A percentile compares a stretch with the other conserved stretches of the same genome.
phyloP scores from a whole-genome alignment of 495 filamentous ascomycete species.

The Letharia columbiana region DNA sequence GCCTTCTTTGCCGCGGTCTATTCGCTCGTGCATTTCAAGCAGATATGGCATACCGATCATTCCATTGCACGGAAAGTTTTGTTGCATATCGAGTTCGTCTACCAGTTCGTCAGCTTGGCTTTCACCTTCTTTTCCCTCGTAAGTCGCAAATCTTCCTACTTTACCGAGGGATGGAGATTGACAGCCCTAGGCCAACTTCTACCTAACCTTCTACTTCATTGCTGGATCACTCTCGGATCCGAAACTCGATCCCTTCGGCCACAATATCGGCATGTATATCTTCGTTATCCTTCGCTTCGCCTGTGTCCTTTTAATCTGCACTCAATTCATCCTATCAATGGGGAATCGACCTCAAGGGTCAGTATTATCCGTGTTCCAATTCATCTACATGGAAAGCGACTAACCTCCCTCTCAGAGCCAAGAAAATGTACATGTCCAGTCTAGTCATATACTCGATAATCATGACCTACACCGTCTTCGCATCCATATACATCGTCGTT shows the following conservation, averaged over 20 bases:
- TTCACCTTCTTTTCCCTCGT: slow-evolving; percentile 97
- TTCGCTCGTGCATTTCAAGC: slow-evolving; percentile 86
- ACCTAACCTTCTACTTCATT: slow-evolving; percentile 97
- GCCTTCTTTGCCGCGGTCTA: slow-evolving; percentile 99
- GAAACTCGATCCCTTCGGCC: slow-evolving; percentile 79
- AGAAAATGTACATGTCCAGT: slow-evolving; percentile 77
- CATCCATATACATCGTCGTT: slow-evolving; percentile 75
- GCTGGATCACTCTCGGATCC: slow-evolving; percentile 84
- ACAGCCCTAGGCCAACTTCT: slow-evolving; percentile 73
- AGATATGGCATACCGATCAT: slow-evolving; percentile 93
- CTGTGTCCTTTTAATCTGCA: slow-evolving; percentile 77
- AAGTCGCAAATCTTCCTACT: slow-evolving; percentile 23
- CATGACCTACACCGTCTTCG: slow-evolving; percentile 94
- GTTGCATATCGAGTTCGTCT: slow-evolving; percentile 91
- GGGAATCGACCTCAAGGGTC: slow-evolving; percentile 94
- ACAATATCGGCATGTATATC: slow-evolving; percentile 72
- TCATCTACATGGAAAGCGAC: slow-evolving; percentile 9
- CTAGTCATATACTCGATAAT: slow-evolving; percentile 86
- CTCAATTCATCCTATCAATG: slow-evolving; percentile 97
- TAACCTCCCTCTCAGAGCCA: slow-evolving; percentile 44
- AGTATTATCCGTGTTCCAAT: slow-evolving; percentile 19
- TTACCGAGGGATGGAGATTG: not conserved
- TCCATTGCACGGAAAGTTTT: slow-evolving; percentile 80
- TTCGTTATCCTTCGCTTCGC: slow-evolving; percentile 80
- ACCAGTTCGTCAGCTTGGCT: slow-evolving; percentile 80